phyloP scores from a whole-genome alignment of 75 land plant genomes.

The Cunninghamia lanceolata region DNA sequence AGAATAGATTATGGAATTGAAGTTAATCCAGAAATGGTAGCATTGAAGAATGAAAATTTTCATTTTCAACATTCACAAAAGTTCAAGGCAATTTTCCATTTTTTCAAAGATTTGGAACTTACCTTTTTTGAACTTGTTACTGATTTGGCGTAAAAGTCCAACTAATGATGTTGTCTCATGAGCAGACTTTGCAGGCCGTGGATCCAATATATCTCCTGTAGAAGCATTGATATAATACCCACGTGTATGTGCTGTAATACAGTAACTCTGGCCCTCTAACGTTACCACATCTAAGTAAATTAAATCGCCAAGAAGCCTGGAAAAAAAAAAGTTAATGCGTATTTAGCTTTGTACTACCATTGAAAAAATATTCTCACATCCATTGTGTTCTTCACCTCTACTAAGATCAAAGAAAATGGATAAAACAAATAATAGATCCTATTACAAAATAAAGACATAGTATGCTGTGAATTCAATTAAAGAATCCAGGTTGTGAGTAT shows the following conservation, averaged over 20 bases:
- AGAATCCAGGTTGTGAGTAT: not conserved
- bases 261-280: conserved; percentile 70
- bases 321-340: not conserved
- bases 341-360: not conserved
- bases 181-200: conserved; percentile 49
- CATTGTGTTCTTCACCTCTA: not conserved
- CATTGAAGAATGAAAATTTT: not conserved
- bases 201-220: conserved; percentile 63
- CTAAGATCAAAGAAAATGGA: not conserved
- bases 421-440: not conserved
- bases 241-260: conserved; percentile 86
- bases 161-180: conserved; percentile 75
- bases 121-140: conserved; percentile 92
- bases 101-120: not conserved
- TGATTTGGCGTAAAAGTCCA: conserved; percentile 80
- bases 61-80: not conserved
- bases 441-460: not conserved
- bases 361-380: not conserved
- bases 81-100: not conserved
- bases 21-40: not conserved
- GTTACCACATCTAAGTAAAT: conserved; percentile 85
- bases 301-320: conserved; percentile 89
- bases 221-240: conserved; percentile 85
- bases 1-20: not conserved
- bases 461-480: not conserved